Base-by-base conservation (phyloP, 2,329 filamentous ascomycete genomes). In the Acephala macrosclerotiorum region DNA sequence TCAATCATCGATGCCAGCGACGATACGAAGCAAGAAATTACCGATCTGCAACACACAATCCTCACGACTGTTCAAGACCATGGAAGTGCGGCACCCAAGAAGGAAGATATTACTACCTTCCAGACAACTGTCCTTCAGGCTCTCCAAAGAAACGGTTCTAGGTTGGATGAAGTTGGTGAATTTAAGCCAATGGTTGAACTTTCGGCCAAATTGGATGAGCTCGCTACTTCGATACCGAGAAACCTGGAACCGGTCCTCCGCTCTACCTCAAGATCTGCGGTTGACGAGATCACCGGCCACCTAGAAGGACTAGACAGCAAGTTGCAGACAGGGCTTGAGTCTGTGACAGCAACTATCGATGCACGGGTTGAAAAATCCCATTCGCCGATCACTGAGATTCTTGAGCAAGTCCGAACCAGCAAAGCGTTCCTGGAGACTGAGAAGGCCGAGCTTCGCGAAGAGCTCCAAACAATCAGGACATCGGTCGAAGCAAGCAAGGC, bases 331-430 rank as follows among this genome's bases (percentile, higher is more conserved):
- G 57, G 56, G 22, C 14, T 64, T 38, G 16, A 40, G 2, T 60
- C 61, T 3, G 14, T 59, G 6, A 49, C 47, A 7, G 61, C 42
- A n/a, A 33, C 47, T 20, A 9, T 45, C 20, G 33, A 42, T 4
- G 29, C 22, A 16, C 18, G 40, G 2, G 26, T 29, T 2, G 18
- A 35, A 22, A 49, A 33, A n/a, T n/a, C 51, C 1, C 38, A 33
- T 3, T 16, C 33, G 0, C 56, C 61, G n/a, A 45, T 64, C 18
- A 25, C 61, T 8, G 56, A 64, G 22, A 25, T 64, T 14, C 47
- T 64, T 6, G 4, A 29, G 8, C 45, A 60, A 55, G 35, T 60
- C 16, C 56, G 40, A n/a, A 53, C 45, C 7, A 60, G 29, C 20
- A 64, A 33, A 36, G 14, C 29, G 40, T 20, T 33, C 7, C 26